Base-by-base conservation (phyloP, 169 alveolate genomes). In the Plasmodium inui region DNA sequence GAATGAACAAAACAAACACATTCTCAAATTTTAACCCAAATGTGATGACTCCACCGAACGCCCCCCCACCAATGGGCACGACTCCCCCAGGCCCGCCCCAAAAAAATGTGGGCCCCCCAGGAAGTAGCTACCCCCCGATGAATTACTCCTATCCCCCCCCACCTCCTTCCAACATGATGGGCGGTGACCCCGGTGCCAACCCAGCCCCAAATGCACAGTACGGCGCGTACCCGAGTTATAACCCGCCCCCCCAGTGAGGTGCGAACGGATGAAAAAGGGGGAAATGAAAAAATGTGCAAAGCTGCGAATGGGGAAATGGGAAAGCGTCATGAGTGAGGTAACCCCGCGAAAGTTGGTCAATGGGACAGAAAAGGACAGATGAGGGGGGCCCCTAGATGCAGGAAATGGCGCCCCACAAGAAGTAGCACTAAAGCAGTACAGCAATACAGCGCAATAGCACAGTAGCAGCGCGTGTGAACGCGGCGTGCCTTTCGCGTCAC, bases 181-280 rank as follows among this genome's bases (percentile, higher is more conserved):
- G 76, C 14, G 76, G 76, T 78, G 93, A 86, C 28, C 44, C 74
- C 10, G 80, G 61, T 86, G 26, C 50, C 19, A 86, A 74, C 14
- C 78, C 32, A 9, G 2, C 85, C 76, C 30, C 30, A 3, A 76
- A 76, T 74, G 39, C 53, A 73, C 92, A 86, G 28, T 86, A 74
- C 34, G 71, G 72, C 28, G 41, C 70, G 19, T 86, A 86, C 70
- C 78, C 93, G 34, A 76, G 76, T 86, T 86, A 86, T 86, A 86
- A 70, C 67, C 28, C n/a, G 39, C 86, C 93, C 44, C 80, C 72
- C 32, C 78, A 78, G 41, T 73, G 67, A 84, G 79, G 57, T 39
- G 17, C 44, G 72, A 8, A 8, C 26, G 7, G 37, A 57, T 10
- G 44, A 34, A 34, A 57, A 28, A 61, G 26, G 28, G 10, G 67